Evolutionary conservation across 2,329 filamentous ascomycete genomes (phyloP).

Genomic region (Cercospora brassicicola): DNA sequence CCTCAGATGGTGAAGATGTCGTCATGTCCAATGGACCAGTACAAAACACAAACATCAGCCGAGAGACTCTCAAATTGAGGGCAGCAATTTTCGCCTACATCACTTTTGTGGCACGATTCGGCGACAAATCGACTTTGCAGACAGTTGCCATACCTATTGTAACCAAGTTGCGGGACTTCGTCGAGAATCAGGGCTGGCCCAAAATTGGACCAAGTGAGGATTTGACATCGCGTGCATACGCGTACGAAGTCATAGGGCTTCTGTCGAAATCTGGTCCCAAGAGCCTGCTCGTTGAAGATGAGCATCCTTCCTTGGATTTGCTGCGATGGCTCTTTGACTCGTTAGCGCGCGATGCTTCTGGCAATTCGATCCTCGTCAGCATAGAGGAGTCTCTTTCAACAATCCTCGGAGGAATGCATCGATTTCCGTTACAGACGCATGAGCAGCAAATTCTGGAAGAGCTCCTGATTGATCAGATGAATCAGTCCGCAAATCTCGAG

Average conservation of each 20-base stretch:
- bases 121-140: slow-evolving; percentile 60
- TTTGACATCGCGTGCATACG: slow-evolving; percentile 70
- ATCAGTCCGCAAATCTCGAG: slow-evolving; percentile 37
- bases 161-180: slow-evolving; percentile 67
- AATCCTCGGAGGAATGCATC: slow-evolving; percentile 61
- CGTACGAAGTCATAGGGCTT: slow-evolving; percentile 87
- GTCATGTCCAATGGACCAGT: slow-evolving; percentile 34
- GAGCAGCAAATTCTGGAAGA: slow-evolving; percentile 50
- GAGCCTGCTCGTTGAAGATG: slow-evolving; percentile 52
- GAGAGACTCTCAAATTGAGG: slow-evolving; percentile 77
- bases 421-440: slow-evolving; percentile 44
- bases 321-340: slow-evolving; percentile 81
- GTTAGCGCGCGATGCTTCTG: slow-evolving; percentile 73
- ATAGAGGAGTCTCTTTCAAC: slow-evolving; percentile 87
- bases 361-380: slow-evolving; percentile 73
- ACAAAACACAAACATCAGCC: slow-evolving; percentile 53
- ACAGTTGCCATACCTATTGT: slow-evolving; percentile 69
- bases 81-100: slow-evolving; percentile 82
- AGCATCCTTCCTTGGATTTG: slow-evolving; percentile 51
- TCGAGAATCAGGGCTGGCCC: slow-evolving; percentile 83
- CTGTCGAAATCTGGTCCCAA: slow-evolving; percentile 66
- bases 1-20: slow-evolving; percentile 34
- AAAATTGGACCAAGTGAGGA: slow-evolving; percentile 56
- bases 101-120: slow-evolving; percentile 80
- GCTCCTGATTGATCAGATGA: slow-evolving; percentile 64